Base-by-base conservation (phyloP, 805 yeast species). In the Starmerella khaoyaiensis region DNA sequence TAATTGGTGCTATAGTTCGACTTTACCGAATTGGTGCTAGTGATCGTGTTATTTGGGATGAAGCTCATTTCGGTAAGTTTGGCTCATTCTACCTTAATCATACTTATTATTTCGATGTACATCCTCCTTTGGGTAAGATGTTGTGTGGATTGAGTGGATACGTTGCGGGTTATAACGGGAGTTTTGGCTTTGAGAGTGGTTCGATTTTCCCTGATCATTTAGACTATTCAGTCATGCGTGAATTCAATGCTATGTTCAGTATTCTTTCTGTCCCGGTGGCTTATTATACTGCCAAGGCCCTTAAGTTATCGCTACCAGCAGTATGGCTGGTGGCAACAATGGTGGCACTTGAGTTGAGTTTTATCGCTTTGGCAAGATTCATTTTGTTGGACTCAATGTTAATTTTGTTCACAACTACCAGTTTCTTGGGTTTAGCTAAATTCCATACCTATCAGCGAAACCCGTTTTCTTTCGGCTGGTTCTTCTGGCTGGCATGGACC, bases 71-170 rank as follows among this genome's bases (percentile, higher is more conserved):
- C 42, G 68, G 68, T 32, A 63, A 63, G 49, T 63, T 63, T 43
- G 68, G 68, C 17, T 51, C 57, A 17, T 60, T 56, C 60, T 87
- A 87, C 59, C 62, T 87, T 42, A 80, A 87, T 59, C 69, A 94
- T 45, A 79, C 94, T 0, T 90, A 81, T 59, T 90, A 83, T 59
- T 90, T 90, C 54, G 99, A 90, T 61, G 74, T 90, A 36, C 99
- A 90, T 61, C 99, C 99, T 8, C 99, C 99, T 17, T 82, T 90
- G 59, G 98, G 94, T 37, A 90, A 90, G 58, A 67, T 90, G 57
- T 66, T 86, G 48, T 82, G 87, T 60, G 97, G 97, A 0, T 68
- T 76, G 41, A 82, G 78, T 27, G 99, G 98, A 29, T 83, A 77
- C 67, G 51, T 90, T 18, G 74, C 78, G 35, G 95, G 96, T 3